Percentiles rank a stretch among this genome's conserved stretches.
Conservation (phyloP, 257 asterid species). For the Oldenlandia corymbosa region DNA sequence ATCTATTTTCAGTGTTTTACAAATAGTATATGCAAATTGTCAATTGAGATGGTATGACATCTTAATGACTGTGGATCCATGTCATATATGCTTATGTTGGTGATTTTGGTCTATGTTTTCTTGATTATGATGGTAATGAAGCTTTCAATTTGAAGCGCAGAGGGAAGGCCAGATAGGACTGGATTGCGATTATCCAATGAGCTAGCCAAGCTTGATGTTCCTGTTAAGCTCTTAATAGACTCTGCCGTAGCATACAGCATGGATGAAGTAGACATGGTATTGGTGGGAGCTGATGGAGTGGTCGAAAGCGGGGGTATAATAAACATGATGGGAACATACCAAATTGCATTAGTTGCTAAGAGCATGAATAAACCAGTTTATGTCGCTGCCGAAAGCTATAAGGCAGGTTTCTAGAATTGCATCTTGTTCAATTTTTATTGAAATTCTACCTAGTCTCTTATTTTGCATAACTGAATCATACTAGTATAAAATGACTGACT, state of each 20-base stretch:
- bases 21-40: no score
- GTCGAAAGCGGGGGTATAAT: constrained; percentile 94
- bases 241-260: constrained; percentile 95
- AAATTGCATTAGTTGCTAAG: constrained; percentile 87
- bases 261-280: constrained; percentile 94
- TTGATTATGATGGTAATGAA: background rate
- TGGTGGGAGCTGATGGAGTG: constrained; percentile 95
- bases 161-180: constrained; percentile 90
- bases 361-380: constrained; percentile 95
- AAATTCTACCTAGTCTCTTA: no score
- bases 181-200: constrained; percentile 77
- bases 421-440: no score
- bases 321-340: constrained; percentile 98
- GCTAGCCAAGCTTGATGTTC: constrained; percentile 81
- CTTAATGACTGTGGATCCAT: no score
- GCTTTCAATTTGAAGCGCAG: constrained; percentile 39
- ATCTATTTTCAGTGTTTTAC: background rate
- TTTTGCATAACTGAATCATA: no score
- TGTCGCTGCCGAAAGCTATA: constrained; percentile 93
- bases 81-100: background rate
- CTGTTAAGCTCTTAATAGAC: constrained; percentile 88
- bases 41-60: no score
- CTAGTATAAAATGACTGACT: background rate
- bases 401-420: constrained; percentile 47
- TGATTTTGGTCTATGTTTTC: background rate